Conservation (phyloP, 768 basidiomycete genomes). For the Lactarius trivialis region DNA sequence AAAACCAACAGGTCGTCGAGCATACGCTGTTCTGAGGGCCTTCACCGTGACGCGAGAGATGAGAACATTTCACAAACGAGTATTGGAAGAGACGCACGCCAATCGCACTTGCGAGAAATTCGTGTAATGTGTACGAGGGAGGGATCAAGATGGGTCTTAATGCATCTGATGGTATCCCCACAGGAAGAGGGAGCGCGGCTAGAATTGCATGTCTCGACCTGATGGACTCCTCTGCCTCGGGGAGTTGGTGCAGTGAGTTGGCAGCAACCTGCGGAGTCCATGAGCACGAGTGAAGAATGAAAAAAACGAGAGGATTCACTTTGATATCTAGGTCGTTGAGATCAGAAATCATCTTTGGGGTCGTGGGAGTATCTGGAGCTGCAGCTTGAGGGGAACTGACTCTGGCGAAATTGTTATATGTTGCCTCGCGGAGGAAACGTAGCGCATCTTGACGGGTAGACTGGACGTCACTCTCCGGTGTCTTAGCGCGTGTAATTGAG, state of each 20-base stretch:
- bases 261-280: constrained; percentile 1
- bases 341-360: constrained; percentile 16
- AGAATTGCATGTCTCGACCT: constrained; percentile 51
- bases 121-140: constrained; percentile 55
- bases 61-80: constrained; percentile 12
- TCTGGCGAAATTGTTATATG: constrained; percentile 17
- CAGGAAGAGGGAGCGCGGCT: constrained; percentile 55
- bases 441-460: constrained; percentile 22
- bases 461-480: constrained; percentile 19
- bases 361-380: background rate
- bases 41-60: constrained; percentile 25
- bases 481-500: constrained; percentile 1
- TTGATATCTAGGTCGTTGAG: constrained; percentile 21
- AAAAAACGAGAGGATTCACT: background rate
- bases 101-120: constrained; percentile 54
- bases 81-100: constrained; percentile 39
- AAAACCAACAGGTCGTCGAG: background rate
- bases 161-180: constrained; percentile 55
- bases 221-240: constrained; percentile 31
- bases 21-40: constrained; percentile 55
- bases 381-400: constrained; percentile 10
- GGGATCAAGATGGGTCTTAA: constrained; percentile 67
- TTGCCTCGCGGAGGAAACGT: constrained; percentile 23
- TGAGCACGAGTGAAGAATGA: background rate
- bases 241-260: constrained; percentile 1